Evolutionary conservation across 352 stramenopile genomes (phyloP), one percentile per base, ranked within the genome.

Genomic region (Pythium graminicola): DNA sequence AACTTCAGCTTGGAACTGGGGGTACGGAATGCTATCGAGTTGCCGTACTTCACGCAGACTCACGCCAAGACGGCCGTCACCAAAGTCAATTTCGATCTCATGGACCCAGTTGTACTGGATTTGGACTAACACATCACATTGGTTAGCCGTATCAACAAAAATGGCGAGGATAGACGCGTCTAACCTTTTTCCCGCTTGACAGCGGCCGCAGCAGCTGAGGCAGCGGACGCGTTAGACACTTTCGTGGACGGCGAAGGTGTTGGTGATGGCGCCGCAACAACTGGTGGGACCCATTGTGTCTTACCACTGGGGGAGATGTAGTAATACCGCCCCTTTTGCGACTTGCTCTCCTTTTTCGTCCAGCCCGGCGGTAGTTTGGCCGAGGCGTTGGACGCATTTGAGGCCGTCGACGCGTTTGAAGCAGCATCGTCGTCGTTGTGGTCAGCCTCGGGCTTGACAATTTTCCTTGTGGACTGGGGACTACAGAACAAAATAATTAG

Each of bases 1-100:
- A 16, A 94, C 81, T 57, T 94, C 83, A n/a, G 83, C 83, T 50
- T 94, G 83, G 60, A 94, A 91, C 66, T 89, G 74, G 54, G 76
- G 58, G 64, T 90, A 91, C 65, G 83, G 65, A 27, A 88, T 87
- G 24, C 67, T 81, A 40, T 87, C 77, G 60, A 85, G 69, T 46
- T 89, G 77, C 58, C 76, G 64, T 27, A 92, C 81, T 33, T 89
- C 79, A 7, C 81, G 58, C 7, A 94, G 64, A 66, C 79, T 92
- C 54, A 94, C 81, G n/a, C 83, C 83, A 2, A 94, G 67, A 4
- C 81, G 69, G 7, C 76, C 79, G 20, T 91, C 78, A 27, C 81
- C 75, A 52, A 94, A 94, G 57, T 86, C 81, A 51, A 94, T 91
- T 48, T 94, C 83, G 57, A 92, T 81, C 42, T 90, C 77, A 20